Conservation (phyloP, 1,284 basidiomycete species). For the Megacollybia platyphylla region DNA sequence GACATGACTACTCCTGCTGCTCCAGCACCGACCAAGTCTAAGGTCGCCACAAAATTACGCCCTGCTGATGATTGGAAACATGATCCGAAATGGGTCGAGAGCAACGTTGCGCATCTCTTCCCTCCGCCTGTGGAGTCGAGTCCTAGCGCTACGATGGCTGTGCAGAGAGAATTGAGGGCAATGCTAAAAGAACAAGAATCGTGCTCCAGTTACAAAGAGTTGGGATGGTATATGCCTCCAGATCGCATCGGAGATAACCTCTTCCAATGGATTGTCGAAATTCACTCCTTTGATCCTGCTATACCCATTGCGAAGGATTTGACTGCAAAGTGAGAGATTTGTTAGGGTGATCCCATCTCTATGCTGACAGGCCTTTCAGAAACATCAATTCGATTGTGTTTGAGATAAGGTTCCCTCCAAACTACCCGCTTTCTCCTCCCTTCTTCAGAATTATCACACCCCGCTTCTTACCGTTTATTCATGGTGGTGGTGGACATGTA, state of each 20-base stretch:
- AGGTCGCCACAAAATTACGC: constrained; percentile 8
- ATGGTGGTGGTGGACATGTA: constrained; percentile 52
- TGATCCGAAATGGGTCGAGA: constrained; percentile 32
- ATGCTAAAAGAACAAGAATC: constrained; percentile 44
- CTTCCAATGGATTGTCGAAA: constrained; percentile 56
- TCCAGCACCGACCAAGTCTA: neutral
- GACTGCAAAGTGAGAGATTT: constrained; percentile 26
- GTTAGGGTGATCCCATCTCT: constrained; percentile 1
- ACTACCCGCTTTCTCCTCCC: constrained; percentile 44
- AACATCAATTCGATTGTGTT: constrained; percentile 47
- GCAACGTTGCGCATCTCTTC: constrained; percentile 29
- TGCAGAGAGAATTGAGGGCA: constrained; percentile 39
- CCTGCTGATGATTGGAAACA: constrained; percentile 38
- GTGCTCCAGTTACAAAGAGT: constrained; percentile 29
- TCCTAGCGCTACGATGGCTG: constrained; percentile 33
- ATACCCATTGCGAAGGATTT: constrained; percentile 45
- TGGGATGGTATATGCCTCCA: constrained; percentile 53
- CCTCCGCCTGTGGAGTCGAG: constrained; percentile 40
- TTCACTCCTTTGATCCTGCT: constrained; percentile 47
- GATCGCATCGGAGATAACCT: constrained; percentile 48
- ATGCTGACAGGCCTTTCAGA: constrained; percentile 12
- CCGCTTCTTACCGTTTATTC: constrained; percentile 45
- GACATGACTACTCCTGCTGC: neutral
- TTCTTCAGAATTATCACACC: constrained; percentile 54
- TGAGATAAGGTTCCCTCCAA: constrained; percentile 48